Evolutionary conservation across 2,329 filamentous ascomycete genomes (phyloP), one percentile per base, ranked within the genome.

Genomic region (Geosmithia flava): DNA sequence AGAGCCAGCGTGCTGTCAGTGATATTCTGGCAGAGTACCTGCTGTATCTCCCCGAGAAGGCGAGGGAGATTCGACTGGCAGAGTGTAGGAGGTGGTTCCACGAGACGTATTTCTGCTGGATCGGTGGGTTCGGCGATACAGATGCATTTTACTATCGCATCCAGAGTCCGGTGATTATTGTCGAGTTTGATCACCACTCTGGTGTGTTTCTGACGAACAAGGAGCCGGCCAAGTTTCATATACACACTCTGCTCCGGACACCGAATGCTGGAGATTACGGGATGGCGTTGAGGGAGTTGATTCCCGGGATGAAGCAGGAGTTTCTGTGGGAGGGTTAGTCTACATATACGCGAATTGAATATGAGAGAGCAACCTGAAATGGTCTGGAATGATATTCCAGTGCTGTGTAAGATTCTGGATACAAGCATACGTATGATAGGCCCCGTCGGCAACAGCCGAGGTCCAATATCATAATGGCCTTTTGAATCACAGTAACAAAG

Each of bases 41-140:
- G 2, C 64, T 85, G 0, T 90, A 87, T 52, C 73, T 87, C 0
- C 85, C 85, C 0, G 56, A 63, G 0, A 56, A 58, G 11, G 72
- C 83, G 0, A 70, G 81, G 2, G 57, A 70, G 45, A 58, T 76
- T 4, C 75, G 78, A 16, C 60, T 87, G 1, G 62, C 68, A 1
- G 70, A 80, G 40, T 69, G 81, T 44, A 68, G 70, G 46, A 57
- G 61, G 3, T 74, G 76, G 59, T 78, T 83, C 49, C 56, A 65
- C n/a, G 83, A 89, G 68, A 90, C 85, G 5, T 85, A 86, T 57
- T 90, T 87, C 59, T 78, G 75, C 59, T 91, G 86, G 84, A 89
- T 90, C 48, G 86, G 86, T 3, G 79, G 77, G 0, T 85, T 68
- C 51, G 77, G 71, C 0, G 71, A 85, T 47, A 64, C 76, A 0